Conservation (phyloP, 2,329 filamentous ascomycete species). For the Fusarium staphyleae region DNA sequence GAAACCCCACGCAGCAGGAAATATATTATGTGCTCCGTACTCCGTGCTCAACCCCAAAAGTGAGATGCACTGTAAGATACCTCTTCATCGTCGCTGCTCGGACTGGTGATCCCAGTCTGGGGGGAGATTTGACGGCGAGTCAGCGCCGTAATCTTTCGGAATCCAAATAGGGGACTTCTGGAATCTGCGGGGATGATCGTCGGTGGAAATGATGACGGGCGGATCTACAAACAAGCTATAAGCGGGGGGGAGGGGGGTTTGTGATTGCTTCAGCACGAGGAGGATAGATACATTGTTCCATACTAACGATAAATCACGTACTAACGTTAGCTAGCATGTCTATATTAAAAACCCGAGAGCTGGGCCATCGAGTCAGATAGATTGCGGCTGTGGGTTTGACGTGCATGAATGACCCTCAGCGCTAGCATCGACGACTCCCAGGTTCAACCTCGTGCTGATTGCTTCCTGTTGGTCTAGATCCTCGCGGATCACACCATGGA, state of each 20-base stretch:
- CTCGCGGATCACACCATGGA: background rate
- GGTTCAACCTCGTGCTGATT: background rate
- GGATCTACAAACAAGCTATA: background rate
- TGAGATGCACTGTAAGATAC: background rate
- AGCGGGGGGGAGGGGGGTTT: no score
- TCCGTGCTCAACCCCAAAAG: no score
- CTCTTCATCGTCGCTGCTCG: no score
- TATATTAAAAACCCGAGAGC: no score
- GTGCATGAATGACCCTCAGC: background rate
- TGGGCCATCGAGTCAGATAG: background rate
- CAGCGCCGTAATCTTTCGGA: background rate
- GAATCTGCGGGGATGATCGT: background rate
- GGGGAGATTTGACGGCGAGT: background rate
- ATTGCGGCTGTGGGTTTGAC: background rate
- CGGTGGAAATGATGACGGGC: background rate
- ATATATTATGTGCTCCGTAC: no score
- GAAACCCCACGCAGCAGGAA: no score
- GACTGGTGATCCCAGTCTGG: background rate
- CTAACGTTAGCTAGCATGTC: no score
- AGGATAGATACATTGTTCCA: no score
- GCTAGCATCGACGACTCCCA: constrained; percentile 7
- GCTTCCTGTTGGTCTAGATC: background rate
- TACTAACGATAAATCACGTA: no score
- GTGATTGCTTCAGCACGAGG: no score
- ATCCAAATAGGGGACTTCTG: background rate